Base-by-base conservation (phyloP, 495 filamentous ascomycete genomes). In the Aspergillus affinis region DNA sequence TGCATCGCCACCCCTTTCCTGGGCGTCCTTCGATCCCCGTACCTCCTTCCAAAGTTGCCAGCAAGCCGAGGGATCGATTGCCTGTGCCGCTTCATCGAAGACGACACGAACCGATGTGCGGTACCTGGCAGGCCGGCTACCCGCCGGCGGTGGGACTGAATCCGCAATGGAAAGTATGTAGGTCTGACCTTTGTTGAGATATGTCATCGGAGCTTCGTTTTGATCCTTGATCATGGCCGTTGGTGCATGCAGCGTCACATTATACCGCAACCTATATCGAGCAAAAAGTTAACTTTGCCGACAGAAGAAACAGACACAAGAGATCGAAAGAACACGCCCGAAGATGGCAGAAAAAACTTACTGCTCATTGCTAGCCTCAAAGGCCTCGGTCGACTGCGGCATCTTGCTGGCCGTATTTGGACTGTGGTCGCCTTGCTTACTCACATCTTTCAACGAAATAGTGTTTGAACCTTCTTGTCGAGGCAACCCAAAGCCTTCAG, bases 31-130 rank as follows among this genome's bases (percentile, higher is more conserved):
- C 4, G 84, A 88, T 4, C 93, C 93, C 30, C 93, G 83, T 0
- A 92, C 92, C 71, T 97, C 92, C 67, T 96, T 97, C 93, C 93
- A 97, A 49, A 97, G 72, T 64, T 92, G 90, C 93, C 93, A 97
- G 70, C 90, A 96, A 12, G 88, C 81, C 20, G 83, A 86, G 4
- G 93, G 91, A 56, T 87, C 88, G 61, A 83, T 81, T 59, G 91
- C 80, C 70, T 97, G 93, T 61, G 92, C 85, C 58, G 95, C 90
- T 63, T 96, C 93, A 66, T 97, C 93, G 67, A 97, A 97, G 0
- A 92, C 95, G 48, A 97, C 86, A 17, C 93, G 87, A 48, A 97
- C 81, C 65, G 87, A 92, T 0, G 92, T 96, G 21, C 93, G 84
- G 72, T 94, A 96, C 63, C 81, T 85, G 27, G 82, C 47, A 3